These are phyloP conservation scores for Escovopsis sp. DNA, from an alignment of 2,329 filamentous ascomycete genomes.

Conservation along the genomic window DNA sequence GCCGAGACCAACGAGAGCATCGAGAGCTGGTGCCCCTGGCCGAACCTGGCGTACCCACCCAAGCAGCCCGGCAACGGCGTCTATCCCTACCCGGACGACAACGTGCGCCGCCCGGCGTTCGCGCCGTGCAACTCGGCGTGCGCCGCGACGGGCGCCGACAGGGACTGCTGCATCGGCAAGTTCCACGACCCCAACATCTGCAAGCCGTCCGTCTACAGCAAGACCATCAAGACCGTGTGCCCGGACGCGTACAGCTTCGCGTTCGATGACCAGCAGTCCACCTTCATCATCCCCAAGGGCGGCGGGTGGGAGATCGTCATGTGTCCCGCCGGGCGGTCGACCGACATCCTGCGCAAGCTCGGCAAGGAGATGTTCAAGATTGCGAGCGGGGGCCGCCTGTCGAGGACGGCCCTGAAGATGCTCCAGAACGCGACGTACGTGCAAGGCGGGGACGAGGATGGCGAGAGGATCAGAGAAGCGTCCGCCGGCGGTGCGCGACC, in stretches of 20 bases:
- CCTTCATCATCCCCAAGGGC: conserved; percentile 49
- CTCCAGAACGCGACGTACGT: conserved; percentile 22
- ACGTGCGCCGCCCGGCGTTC: conserved; percentile 54
- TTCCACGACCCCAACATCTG: conserved; percentile 51
- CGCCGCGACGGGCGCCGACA: conserved; percentile 47
- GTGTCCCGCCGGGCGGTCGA: conserved; percentile 50
- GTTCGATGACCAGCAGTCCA: conserved; percentile 43
- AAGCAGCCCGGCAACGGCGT: conserved; percentile 58
- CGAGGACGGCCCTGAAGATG: conserved; percentile 15
- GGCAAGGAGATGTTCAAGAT: conserved; percentile 33
- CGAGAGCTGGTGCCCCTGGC: conserved; percentile 65
- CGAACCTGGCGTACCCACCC: conserved; percentile 54
- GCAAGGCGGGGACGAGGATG: too few species aligned
- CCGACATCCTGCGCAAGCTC: conserved; percentile 41
- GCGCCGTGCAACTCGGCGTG: conserved; percentile 69
- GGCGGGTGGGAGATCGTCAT: conserved; percentile 69
- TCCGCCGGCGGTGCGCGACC: too few species aligned
- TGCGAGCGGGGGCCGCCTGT: conserved; percentile 26
- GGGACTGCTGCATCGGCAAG: conserved; percentile 62
- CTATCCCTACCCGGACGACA: conserved; percentile 68
- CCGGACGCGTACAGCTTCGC: conserved; percentile 76
- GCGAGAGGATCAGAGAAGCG: too few species aligned
- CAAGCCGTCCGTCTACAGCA: conserved; percentile 52
- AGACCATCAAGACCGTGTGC: conserved; percentile 57
- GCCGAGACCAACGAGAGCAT: conserved; percentile 41